Evolutionary conservation across 2,329 filamentous ascomycete species (phyloP), one percentile per base, ranked within the genome.

Genomic region (Cordyceps pruinosa): DNA sequence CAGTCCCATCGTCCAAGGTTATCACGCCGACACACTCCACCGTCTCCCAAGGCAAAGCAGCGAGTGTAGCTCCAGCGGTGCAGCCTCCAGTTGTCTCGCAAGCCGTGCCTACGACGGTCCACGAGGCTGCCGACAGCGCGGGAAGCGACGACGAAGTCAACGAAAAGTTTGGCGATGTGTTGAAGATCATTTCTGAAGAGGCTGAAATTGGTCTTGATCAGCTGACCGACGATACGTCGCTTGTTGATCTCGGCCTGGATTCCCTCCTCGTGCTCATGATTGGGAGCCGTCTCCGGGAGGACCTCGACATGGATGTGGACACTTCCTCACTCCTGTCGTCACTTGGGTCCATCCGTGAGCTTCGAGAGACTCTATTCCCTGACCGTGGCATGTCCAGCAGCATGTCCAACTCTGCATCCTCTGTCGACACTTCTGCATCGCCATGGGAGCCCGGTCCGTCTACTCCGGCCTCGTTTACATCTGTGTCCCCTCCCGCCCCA

Each of bases 211-310:
- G 74, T 84, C 39, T 72, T 72, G 15, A 69, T 77, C 15, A 84
- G 63, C 69, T 85, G 1, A 78, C 74, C 1, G 79, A 84, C 59
- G 80, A 32, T 32, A 81, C 61, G 78, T 81, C 21, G 76, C 74
- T 56, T 84, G 70, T 75, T 2, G 81, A 85, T 60, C 72, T 83
- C 4, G 83, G 83, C 30, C 78, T 84, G 15, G 83, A 86, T 66
- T 85, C 82, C 1, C 72, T 86, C 15, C 79, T 86, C 73, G 76
- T 80, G 2, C 69, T 86, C 44, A 82, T 80, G 2, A 80, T 85
- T 34, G 75, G 74, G 21, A 80, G 79, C 28, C 74, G 79, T 23
- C 75, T 85, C 53, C 78, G 80, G 19, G 82, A 85, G 63, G 80
- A 84, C 39, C 68, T 84, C 7, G 79, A 81, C 37, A 67, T 84